phyloP scores from a whole-genome alignment of 768 basidiomycete species.

The Fomitopsis pulvina region DNA sequence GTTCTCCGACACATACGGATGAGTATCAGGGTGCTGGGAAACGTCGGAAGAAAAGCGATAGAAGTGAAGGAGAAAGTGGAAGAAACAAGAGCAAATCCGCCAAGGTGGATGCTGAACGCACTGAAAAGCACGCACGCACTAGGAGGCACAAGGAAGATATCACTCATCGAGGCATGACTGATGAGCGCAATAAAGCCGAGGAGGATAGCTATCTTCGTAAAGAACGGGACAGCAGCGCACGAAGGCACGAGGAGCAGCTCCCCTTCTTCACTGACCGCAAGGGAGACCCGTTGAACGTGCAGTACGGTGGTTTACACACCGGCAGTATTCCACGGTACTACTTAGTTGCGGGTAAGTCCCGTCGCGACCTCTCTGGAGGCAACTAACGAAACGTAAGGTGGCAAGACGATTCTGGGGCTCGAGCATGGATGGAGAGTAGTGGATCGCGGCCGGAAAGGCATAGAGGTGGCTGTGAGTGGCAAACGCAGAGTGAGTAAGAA shows the following conservation, averaged over 20 bases:
- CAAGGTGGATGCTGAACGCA: conserved; percentile 14
- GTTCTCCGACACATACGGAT: conserved; percentile 18
- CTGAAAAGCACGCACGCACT: conserved; percentile 20
- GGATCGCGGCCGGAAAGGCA: conserved; percentile 39
- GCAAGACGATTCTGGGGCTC: conserved; percentile 61
- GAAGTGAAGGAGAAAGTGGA: conserved; percentile 2
- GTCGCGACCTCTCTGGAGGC: conserved; percentile 16
- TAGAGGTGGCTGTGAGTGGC: conserved; percentile 45
- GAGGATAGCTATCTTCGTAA: conserved; percentile 26
- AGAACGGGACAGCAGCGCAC: conserved; percentile 15
- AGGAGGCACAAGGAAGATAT: background rate
- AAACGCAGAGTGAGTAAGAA: conserved; percentile 18
- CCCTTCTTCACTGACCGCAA: conserved; percentile 59
- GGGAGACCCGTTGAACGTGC: conserved; percentile 60
- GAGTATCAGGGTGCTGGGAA: conserved; percentile 10
- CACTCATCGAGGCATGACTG: conserved; percentile 15
- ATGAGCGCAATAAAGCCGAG: conserved; percentile 27
- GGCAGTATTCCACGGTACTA: conserved; percentile 64
- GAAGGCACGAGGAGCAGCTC: conserved; percentile 16
- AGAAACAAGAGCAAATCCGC: conserved; percentile 23
- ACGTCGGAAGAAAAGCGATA: conserved; percentile 2
- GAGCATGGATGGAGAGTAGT: conserved; percentile 41
- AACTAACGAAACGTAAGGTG: conserved; percentile 48
- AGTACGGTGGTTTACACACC: conserved; percentile 58
- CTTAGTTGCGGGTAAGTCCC: conserved; percentile 46